A percentile compares a stretch with the other conserved stretches of the same genome.
Conservation (phyloP, 1,139 yeast species). For the Kurtzmaniella natalensis region DNA sequence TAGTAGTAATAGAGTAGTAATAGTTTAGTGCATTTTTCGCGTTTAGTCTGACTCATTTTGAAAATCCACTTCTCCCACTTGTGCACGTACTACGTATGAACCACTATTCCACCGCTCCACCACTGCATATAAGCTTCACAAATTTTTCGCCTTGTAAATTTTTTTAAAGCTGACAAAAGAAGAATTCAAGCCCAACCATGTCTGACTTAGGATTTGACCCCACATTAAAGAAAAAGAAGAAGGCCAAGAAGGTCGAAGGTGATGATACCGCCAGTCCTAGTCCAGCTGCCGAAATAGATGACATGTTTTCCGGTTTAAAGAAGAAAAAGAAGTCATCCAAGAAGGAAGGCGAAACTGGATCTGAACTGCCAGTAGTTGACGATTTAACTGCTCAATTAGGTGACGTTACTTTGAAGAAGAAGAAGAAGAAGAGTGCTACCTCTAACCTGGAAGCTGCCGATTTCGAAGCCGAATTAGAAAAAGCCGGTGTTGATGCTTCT, state of each 20-base stretch:
- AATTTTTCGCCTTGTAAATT: slow-evolving; percentile 2
- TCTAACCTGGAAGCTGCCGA: slow-evolving; percentile 61
- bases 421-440: slow-evolving; percentile 73
- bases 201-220: slow-evolving; percentile 76
- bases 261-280: slow-evolving; percentile 31
- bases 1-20: no score
- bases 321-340: slow-evolving; percentile 50
- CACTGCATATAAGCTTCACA: background rate
- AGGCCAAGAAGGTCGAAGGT: slow-evolving; percentile 45
- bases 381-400: slow-evolving; percentile 63
- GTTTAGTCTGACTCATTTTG: no score
- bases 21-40: no score
- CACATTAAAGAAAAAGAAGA: slow-evolving; percentile 82
- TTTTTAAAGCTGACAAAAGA: no score
- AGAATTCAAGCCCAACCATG: slow-evolving; percentile 20
- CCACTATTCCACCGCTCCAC: background rate
- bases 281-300: slow-evolving; percentile 41
- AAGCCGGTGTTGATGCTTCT: slow-evolving; percentile 73
- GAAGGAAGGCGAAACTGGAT: slow-evolving; percentile 30
- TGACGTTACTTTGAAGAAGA: slow-evolving; percentile 71
- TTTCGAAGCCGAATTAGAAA: slow-evolving; percentile 84
- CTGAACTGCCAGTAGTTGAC: slow-evolving; percentile 39
- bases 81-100: no score
- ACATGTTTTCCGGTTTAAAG: slow-evolving; percentile 51
- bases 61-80: no score